A percentile compares a stretch with the other conserved stretches of the same genome.
These are phyloP conservation scores for Filobasidium wieringae DNA, from an alignment of 768 basidiomycete species.

Conservation along the genomic window DNA sequence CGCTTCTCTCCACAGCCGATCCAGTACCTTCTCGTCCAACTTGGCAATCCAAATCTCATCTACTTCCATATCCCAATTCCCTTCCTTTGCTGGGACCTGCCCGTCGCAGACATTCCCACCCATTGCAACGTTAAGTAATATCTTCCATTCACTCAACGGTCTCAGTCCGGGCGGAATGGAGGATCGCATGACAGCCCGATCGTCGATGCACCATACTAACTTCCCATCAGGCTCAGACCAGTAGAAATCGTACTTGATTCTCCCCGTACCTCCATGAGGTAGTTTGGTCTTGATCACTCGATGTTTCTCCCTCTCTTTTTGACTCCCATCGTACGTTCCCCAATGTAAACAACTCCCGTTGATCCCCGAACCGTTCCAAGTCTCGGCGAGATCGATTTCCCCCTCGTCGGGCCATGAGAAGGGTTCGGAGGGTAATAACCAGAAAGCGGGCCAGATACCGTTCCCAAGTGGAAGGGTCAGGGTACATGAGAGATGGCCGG, in stretches of 20 bases:
- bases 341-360: conserved; percentile 10
- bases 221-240: conserved; percentile 1
- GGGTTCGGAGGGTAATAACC: conserved; percentile 7
- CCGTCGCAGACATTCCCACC: conserved; percentile 9
- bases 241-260: neutral
- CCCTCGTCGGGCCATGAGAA: conserved; percentile 7
- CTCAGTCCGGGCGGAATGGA: neutral
- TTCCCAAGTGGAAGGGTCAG: conserved; percentile 1
- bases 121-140: conserved; percentile 6
- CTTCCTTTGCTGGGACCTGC: neutral
- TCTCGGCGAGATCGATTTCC: conserved; percentile 8
- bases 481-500: conserved; percentile 1
- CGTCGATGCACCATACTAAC: conserved; percentile 5
- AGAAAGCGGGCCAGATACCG: conserved; percentile 11
- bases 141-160: conserved; percentile 7
- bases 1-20: neutral
- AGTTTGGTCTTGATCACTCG: neutral
- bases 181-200: conserved; percentile 1
- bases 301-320: conserved; percentile 5
- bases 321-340: conserved; percentile 1
- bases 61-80: conserved; percentile 3
- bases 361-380: conserved; percentile 4
- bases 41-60: neutral
- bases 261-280: neutral
- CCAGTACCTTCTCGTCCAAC: neutral